These are phyloP conservation scores for Bipolaris gigantea DNA, from an alignment of 2,329 filamentous ascomycete species.

Conservation along the genomic window DNA sequence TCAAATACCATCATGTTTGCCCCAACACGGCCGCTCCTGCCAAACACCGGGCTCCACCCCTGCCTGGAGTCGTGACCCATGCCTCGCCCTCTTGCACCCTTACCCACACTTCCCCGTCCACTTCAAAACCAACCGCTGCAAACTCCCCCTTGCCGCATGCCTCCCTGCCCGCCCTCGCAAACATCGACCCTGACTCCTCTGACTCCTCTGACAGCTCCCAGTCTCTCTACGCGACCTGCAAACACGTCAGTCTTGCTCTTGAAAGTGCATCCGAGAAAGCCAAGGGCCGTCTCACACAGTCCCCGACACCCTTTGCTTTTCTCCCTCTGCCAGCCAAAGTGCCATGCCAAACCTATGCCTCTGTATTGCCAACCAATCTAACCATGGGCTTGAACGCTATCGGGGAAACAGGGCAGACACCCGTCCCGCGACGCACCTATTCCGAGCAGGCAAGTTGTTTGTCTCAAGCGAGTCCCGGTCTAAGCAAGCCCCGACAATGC, in stretches of 20 bases:
- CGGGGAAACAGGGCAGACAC: background rate
- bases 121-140: background rate
- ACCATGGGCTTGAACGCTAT: background rate
- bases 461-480: constrained; percentile 21
- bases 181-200: background rate
- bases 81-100: no score
- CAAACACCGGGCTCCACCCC: background rate
- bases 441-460: constrained; percentile 21
- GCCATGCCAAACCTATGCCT: constrained; percentile 17
- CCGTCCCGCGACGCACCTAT: constrained; percentile 9
- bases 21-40: background rate
- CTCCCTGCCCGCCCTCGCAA: background rate
- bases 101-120: background rate
- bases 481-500: constrained; percentile 3
- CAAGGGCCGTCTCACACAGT: background rate
- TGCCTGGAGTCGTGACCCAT: background rate
- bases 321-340: constrained; percentile 22
- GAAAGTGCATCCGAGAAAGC: background rate
- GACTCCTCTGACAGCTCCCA: constrained; percentile 4
- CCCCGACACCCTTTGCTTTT: constrained; percentile 13
- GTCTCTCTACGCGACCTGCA: constrained; percentile 1
- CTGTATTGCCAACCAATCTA: constrained; percentile 13
- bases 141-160: no score
- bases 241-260: background rate
- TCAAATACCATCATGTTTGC: background rate